Conservation (phyloP, 1,284 basidiomycete genomes). For the Cryptococcus jaspeensis region DNA sequence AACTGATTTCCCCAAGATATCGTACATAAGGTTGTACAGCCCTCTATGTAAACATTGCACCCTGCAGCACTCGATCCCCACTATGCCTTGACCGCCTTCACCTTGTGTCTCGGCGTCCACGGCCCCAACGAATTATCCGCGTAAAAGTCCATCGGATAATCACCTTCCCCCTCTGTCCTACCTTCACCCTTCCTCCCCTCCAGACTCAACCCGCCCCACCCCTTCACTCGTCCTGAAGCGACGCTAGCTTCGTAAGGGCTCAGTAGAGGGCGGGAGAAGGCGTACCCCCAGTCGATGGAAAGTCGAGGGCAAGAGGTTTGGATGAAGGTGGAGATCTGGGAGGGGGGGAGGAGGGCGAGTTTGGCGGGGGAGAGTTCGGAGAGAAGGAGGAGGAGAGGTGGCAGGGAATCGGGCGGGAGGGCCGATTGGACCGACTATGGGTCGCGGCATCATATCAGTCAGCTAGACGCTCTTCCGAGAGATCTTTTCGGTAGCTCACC, state of each 20-base stretch:
- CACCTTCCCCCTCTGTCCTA: slow-evolving; percentile 27
- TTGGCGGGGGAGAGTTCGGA: slow-evolving; percentile 96
- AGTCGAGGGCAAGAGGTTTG: slow-evolving; percentile 95
- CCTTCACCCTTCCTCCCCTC: slow-evolving; percentile 14
- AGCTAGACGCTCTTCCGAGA: neutral
- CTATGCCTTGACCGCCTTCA: too few species aligned
- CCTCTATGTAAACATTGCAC: too few species aligned
- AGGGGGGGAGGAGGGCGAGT: slow-evolving; percentile 72
- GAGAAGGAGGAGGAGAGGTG: slow-evolving; percentile 73
- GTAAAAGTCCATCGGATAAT: slow-evolving; percentile 98
- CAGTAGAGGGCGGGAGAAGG: slow-evolving; percentile 83
- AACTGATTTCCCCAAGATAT: too few species aligned
- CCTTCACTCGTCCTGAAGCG: slow-evolving; percentile 68
- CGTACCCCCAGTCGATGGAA: slow-evolving; percentile 98
- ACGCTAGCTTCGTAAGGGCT: slow-evolving; percentile 94
- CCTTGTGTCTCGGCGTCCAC: slow-evolving; percentile 49
- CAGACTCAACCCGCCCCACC: slow-evolving; percentile 43
- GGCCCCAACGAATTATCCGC: slow-evolving; percentile 52
- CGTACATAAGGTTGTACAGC: too few species aligned
- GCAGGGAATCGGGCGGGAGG: slow-evolving; percentile 57
- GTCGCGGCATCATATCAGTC: neutral
- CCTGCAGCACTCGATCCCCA: too few species aligned
- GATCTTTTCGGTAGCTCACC: slow-evolving; percentile 48
- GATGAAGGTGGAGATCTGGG: slow-evolving; percentile 78
- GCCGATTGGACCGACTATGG: slow-evolving; percentile 71